Evolutionary conservation across 1,139 yeast species (phyloP).

Genomic region (Pneumocystis wakefieldiae): DNA sequence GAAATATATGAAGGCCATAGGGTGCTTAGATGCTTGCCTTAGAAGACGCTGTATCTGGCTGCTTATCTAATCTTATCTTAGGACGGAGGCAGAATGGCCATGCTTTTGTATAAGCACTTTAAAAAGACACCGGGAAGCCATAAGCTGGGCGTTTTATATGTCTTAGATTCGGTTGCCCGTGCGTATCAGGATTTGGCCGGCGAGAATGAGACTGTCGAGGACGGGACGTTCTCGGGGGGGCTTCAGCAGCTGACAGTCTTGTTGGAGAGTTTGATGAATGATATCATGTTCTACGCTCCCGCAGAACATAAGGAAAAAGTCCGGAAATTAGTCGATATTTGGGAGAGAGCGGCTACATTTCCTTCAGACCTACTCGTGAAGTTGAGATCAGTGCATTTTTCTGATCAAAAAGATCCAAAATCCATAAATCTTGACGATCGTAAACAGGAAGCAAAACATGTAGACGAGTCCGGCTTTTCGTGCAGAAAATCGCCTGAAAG

Average conservation of each 20-base stretch:
- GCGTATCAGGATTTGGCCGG: slow-evolving; percentile 67
- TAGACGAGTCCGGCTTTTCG: too few species aligned
- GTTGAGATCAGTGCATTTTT: slow-evolving; percentile 1
- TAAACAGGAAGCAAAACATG: too few species aligned
- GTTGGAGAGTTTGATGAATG: slow-evolving; percentile 23
- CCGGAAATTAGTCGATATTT: slow-evolving; percentile 71
- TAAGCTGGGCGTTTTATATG: slow-evolving; percentile 80
- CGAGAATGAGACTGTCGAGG: slow-evolving; percentile 31
- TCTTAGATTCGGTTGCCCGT: slow-evolving; percentile 82
- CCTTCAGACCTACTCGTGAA: slow-evolving; percentile 26
- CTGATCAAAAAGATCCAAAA: slow-evolving; percentile 35
- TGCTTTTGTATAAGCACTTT: not conserved
- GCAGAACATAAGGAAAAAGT: slow-evolving; percentile 40
- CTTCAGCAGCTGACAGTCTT: slow-evolving; percentile 30
- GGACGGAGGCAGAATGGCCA: not conserved
- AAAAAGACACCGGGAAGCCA: slow-evolving; percentile 50
- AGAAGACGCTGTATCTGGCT: too few species aligned
- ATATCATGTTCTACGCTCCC: slow-evolving; percentile 19
- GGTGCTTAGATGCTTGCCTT: too few species aligned
- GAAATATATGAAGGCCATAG: too few species aligned
- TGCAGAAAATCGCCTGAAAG: too few species aligned
- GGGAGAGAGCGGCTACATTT: slow-evolving; percentile 82
- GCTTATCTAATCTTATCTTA: not conserved
- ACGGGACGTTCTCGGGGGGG: slow-evolving; percentile 66
- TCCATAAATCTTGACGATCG: slow-evolving; percentile 15